A percentile compares a stretch with the other conserved stretches of the same genome.
phyloP scores from a whole-genome alignment of 75 land plant genomes.

The Selaginella moellendorffii region DNA sequence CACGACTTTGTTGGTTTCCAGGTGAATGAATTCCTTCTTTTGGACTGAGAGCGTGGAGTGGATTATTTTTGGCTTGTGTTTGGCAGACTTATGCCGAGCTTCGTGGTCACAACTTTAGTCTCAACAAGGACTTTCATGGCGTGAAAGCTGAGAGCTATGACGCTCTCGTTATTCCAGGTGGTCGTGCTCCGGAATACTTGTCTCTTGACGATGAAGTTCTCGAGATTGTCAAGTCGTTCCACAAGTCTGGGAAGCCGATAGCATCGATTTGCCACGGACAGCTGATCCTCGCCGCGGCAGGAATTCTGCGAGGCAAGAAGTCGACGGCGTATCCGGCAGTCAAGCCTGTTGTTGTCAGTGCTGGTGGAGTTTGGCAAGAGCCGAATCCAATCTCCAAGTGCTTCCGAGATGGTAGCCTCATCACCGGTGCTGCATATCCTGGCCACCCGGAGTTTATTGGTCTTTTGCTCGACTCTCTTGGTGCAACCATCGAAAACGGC shows the following conservation, averaged over 20 bases:
- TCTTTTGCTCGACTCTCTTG: conserved; percentile 49
- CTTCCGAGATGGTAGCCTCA: conserved; percentile 68
- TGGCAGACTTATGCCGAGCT: conserved; percentile 72
- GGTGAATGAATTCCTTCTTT: conserved; percentile 38
- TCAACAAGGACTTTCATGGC: conserved; percentile 68
- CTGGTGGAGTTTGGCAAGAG: conserved; percentile 72
- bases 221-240: conserved; percentile 44
- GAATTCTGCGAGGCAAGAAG: conserved; percentile 34
- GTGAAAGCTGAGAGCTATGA: conserved; percentile 46
- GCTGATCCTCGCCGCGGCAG: neutral
- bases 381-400: conserved; percentile 48
- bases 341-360: conserved; percentile 54
- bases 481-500: conserved; percentile 41
- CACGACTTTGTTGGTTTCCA: conserved; percentile 57
- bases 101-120: conserved; percentile 67
- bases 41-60: too few species aligned
- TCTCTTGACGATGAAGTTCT: conserved; percentile 50
- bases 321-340: conserved; percentile 83
- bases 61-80: too few species aligned
- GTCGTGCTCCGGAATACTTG: conserved; percentile 91
- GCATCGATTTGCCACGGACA: conserved; percentile 95
- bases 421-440: conserved; percentile 74
- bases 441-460: conserved; percentile 69
- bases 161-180: conserved; percentile 82
- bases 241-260: conserved; percentile 38